Evolutionary conservation across 345 rosid genomes (phyloP), one percentile per base, ranked within the genome.

Genomic region (Odontarrhena argentea): DNA sequence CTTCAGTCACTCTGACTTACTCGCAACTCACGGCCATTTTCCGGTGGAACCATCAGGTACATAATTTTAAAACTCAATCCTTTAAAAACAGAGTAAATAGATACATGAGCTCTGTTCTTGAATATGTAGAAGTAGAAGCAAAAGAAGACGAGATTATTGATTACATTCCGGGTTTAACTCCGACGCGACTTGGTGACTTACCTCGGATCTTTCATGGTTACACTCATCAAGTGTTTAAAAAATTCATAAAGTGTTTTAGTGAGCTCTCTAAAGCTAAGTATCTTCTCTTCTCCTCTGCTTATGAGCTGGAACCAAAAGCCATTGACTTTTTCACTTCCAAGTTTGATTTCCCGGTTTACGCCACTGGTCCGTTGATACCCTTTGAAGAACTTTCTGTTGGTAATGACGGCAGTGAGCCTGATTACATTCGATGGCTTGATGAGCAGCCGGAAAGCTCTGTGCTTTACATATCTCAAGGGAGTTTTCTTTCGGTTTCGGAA

Each of bases 221-320:
- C 13, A 48, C 1, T 10, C 58, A 74, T 10, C 48, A 24, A 63
- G 3, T 5, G 0, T 61, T 63, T 0, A 77, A 80, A 9, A 63
- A 74, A 25, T 78, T 0, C 26, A 24, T 11, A 2, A 61, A 82
- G 79, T 71, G 79, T 73, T 65, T 22, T 8, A 13, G 60, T 3
- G 59, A 59, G 60, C 82, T 82, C 22, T 50, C 74, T 0, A 60
- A 77, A 64, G 81, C 92, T 48, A 82, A 82, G 55, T 87, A 68
- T 18, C 81, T 87, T 44, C 67, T 87, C 1, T 83, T 89, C 79
- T 55, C 81, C 38, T 74, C 86, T 0, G 43, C 79, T 3, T 70
- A 74, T 24, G 88, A 85, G 64, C 83, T 83, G 5, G 95, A 89
- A 71, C 55, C 73, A n/a, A 65, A 43, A 53, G 77, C 55, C 8